A percentile compares a stretch with the other conserved stretches of the same genome.
Conservation (phyloP, 352 stramenopile species). For the Phytopythium vexans region DNA sequence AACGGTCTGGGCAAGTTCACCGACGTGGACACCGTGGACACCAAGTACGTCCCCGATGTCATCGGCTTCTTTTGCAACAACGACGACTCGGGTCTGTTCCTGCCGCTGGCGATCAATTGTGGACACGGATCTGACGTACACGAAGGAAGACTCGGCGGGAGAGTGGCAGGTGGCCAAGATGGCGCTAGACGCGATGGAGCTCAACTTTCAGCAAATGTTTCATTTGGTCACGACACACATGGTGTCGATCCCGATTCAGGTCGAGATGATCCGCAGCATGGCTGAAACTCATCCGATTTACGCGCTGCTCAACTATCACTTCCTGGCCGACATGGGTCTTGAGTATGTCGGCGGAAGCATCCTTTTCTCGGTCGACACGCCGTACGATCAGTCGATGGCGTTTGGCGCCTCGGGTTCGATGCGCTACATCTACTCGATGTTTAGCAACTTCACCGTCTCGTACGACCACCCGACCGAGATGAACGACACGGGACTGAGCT, state of each 20-base stretch:
- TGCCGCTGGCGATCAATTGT: constrained; percentile 32
- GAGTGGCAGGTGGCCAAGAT: constrained; percentile 42
- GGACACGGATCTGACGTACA: constrained; percentile 19
- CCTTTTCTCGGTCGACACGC: constrained; percentile 21
- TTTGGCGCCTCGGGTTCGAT: constrained; percentile 30
- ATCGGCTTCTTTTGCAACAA: constrained; percentile 37
- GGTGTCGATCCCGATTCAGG: constrained; percentile 30
- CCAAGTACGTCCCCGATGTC: constrained; percentile 29
- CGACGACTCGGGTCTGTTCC: constrained; percentile 9
- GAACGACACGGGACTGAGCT: constrained; percentile 14
- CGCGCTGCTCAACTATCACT: constrained; percentile 37
- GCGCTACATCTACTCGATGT: constrained; percentile 22
- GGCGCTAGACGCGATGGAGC: constrained; percentile 28
- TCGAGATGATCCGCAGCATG: constrained; percentile 36
- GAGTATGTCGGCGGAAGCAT: constrained; percentile 24
- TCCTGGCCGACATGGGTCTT: constrained; percentile 31
- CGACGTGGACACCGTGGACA: constrained; percentile 8
- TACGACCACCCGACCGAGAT: constrained; percentile 22
- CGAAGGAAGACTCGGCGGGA: constrained; percentile 14
- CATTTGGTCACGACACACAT: constrained; percentile 25
- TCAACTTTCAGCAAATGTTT: constrained; percentile 30
- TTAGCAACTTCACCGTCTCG: constrained; percentile 15
- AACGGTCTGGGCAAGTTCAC: constrained; percentile 14
- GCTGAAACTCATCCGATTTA: constrained; percentile 26
- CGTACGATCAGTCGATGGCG: constrained; percentile 30